Percentiles rank a stretch among this genome's conserved stretches.
phyloP scores from a whole-genome alignment of 371 early-diverging fungal species.

The Lichtheimia ramosa region DNA sequence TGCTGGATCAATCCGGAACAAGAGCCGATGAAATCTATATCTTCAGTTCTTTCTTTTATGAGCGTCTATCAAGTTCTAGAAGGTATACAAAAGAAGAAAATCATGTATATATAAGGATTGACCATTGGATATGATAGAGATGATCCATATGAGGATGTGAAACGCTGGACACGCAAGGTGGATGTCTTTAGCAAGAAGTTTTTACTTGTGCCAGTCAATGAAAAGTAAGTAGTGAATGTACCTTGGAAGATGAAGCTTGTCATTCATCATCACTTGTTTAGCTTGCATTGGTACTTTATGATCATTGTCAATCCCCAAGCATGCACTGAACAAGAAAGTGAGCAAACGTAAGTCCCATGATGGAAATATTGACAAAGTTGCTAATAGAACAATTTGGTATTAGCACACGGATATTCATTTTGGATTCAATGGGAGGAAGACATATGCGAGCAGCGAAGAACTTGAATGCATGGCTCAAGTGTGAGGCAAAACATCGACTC shows the following conservation, averaged over 20 bases:
- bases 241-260: too few species aligned
- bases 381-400: not conserved
- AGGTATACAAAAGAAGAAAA: conserved; percentile 5
- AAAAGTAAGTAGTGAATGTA: conserved; percentile 42
- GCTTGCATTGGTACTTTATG: conserved; percentile 69
- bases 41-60: conserved; percentile 60
- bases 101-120: not conserved
- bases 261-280: conserved; percentile 5
- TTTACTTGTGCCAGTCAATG: conserved; percentile 67
- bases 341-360: too few species aligned
- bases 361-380: too few species aligned
- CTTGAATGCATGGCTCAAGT: conserved; percentile 38
- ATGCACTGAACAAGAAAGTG: not conserved
- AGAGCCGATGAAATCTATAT: conserved; percentile 29
- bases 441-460: conserved; percentile 38
- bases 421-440: conserved; percentile 57
- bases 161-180: conserved; percentile 62
- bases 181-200: conserved; percentile 62
- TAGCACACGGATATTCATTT: not conserved
- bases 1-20: conserved; percentile 10
- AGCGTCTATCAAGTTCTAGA: conserved; percentile 34
- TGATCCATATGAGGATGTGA: conserved; percentile 51
- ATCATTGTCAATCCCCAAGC: conserved; percentile 58
- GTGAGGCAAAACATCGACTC: conserved; percentile 29
- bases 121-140: not conserved